Base-by-base conservation (phyloP, 164 flowering plant genomes). In the Stephania yunnanensis region DNA sequence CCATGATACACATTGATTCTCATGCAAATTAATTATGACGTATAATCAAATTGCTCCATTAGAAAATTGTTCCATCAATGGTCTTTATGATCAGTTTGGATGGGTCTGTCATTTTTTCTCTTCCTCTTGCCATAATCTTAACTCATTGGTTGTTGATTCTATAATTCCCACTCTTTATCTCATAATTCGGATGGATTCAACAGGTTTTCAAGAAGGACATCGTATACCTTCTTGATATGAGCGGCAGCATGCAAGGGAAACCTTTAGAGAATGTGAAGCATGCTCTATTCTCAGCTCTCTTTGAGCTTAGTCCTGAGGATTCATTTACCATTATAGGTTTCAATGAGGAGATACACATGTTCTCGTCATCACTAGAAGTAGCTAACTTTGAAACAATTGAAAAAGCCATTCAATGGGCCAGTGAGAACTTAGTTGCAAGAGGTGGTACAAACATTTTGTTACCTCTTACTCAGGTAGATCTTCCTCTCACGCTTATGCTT, bases 191-290 rank as follows among this genome's bases (percentile, higher is more conserved):
- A 68, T 80, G 71, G 71, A 64, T 80, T 22, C 76, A 52, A 74
- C 76, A 95, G 99, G 88, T 86, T 75, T 89, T 92, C 86, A 87
- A 86, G 80, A 90, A 84, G 83, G 88, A 92, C 73, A 86, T 91
- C 64, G 83, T 94, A 63, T 94, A 89, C 80, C 79, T 89, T 71
- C 81, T 94, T 85, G 99, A 96, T 81, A 89, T 87, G 69, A 94
- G 99, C 83, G 89, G 85, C 82, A 96, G 99, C 86, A 96, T 96
- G 97, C 80, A 42, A 64, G 99, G 94, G 55, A 81, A 73, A 76
- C 90, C 88, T 15, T 85, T 94, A 65, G 97, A 92, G 78, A 87
- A 75, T 78, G 80, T 86, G 25, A 89, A 87, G 77, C 86, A 58
- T 79, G 90, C 90, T 31, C 63, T 96, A 53, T 79, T 81, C 72